phyloP scores from a whole-genome alignment of 371 early-diverging fungal species.

The Zopfochytrium polystomum region DNA sequence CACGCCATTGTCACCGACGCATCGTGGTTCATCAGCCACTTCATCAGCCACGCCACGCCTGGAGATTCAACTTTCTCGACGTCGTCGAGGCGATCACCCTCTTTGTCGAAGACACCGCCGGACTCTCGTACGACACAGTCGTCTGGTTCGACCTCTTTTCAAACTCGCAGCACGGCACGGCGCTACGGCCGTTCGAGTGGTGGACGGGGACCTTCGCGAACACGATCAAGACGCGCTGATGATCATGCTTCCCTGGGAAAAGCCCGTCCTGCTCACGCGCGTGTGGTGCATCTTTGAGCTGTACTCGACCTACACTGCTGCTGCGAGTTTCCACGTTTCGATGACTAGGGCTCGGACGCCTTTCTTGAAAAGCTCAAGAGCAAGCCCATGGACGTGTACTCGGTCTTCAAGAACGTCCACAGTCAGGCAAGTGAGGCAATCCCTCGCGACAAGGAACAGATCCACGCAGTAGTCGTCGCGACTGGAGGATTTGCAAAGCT shows the following conservation, averaged over 20 bases:
- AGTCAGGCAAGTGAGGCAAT: background rate
- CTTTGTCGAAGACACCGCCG: background rate
- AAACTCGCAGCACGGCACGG: too few relatives aligned
- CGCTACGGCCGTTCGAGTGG: constrained; percentile 11
- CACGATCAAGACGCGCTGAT: constrained; percentile 8
- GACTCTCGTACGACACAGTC: too few relatives aligned
- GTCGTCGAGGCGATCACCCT: constrained; percentile 16
- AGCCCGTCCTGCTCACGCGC: constrained; percentile 14
- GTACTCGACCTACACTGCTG: background rate
- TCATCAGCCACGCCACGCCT: too few relatives aligned
- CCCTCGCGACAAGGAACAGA: constrained; percentile 7
- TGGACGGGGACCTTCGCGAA: constrained; percentile 15
- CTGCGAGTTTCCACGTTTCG: constrained; percentile 11
- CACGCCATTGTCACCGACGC: too few relatives aligned
- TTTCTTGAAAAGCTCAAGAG: background rate
- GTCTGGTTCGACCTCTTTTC: too few relatives aligned
- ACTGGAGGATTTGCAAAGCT: background rate
- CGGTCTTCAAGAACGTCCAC: background rate
- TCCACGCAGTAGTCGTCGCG: constrained; percentile 1
- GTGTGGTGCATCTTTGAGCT: constrained; percentile 22
- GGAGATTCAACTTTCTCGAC: constrained; percentile 21
- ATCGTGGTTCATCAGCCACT: too few relatives aligned
- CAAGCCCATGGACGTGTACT: background rate
- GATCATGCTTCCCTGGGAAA: constrained; percentile 9
- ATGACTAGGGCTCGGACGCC: constrained; percentile 1